Base-by-base conservation (phyloP, 2,329 filamentous ascomycete genomes). In the Fusarium algeriense region DNA sequence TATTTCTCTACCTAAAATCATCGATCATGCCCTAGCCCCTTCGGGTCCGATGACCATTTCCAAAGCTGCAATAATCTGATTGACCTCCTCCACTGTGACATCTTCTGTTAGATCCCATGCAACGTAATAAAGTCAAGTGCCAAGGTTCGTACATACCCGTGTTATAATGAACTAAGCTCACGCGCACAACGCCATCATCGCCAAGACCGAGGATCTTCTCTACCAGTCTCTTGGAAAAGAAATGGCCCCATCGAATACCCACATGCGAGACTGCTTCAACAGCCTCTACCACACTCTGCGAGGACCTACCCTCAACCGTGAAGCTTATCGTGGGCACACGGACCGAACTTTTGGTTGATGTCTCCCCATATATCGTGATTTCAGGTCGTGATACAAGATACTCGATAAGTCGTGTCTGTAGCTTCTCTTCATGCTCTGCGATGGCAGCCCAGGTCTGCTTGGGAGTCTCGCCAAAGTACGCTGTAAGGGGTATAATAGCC, bases 151-250 rank as follows among this genome's bases (percentile, higher is more conserved):
- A 55, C 52, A 43, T 35, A 56, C 53, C 53, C 26, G 53, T 56
- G 14, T 56, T 56, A 20, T 56, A 56, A 10, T 56, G 53, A 37
- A 56, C 53, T 30, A 56, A 45, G 41, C 53, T 56, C 53, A 56
- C 53, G 3, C 53, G 41, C 17, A 56, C 32, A 13, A 56, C 53
- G 3, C 53, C 53, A 15, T 56, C 53, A 56, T 56, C 53, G 5
- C 20, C 28, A 30, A 56, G 53, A 12, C 53, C 40, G 19, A 56
- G 53, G 13, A 37, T 37, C 2, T n/a, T 56, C 32, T 28, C 53
- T 11, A 13, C 23, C 40, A 56, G 5, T 37, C 53, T 56, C 41
- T 56, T 56, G 12, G 53, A 56, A 37, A 56, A 56, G 53, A 56
- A 56, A 15, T 56, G 53, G 37, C 53, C 53, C 53, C 53, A 56